phyloP scores from a whole-genome alignment of 2,329 filamentous ascomycete genomes.

The Pyrenochaeta sp. region DNA sequence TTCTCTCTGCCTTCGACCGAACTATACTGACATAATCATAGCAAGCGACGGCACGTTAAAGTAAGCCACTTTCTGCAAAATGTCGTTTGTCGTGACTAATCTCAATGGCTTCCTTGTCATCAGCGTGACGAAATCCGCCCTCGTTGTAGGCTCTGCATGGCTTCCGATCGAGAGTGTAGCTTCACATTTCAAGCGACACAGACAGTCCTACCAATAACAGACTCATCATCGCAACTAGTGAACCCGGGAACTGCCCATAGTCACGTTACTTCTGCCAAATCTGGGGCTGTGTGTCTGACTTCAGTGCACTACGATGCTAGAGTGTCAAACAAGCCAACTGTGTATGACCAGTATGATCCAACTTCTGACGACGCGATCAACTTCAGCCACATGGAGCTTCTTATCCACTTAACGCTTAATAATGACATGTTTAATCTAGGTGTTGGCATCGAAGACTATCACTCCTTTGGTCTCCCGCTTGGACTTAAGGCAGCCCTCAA shows the following conservation, averaged over 20 bases:
- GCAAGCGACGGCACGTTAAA: slow-evolving; percentile 31
- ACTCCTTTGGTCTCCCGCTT: slow-evolving; percentile 18
- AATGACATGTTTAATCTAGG: slow-evolving; percentile 35
- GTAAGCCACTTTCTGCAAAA: slow-evolving; percentile 3
- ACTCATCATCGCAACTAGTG: neutral
- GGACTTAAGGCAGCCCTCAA: slow-evolving; percentile 32
- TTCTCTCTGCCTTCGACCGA: neutral
- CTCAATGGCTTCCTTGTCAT: neutral
- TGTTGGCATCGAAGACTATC: slow-evolving; percentile 20
- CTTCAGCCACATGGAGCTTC: slow-evolving; percentile 47
- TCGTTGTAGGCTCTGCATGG: slow-evolving; percentile 22
- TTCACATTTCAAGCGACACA: slow-evolving; percentile 4
- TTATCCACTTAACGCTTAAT: slow-evolving; percentile 39
- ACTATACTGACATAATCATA: neutral
- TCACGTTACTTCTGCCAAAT: neutral
- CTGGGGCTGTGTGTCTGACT: neutral
- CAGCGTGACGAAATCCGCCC: slow-evolving; percentile 33
- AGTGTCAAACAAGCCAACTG: neutral
- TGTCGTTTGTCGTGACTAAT: neutral
- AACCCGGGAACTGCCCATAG: neutral
- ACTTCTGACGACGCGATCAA: slow-evolving; percentile 34
- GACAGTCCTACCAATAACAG: neutral
- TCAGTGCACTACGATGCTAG: neutral
- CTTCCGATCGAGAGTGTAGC: slow-evolving; percentile 25
- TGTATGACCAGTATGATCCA: neutral